Percentiles rank a stretch among this genome's conserved stretches.
These are phyloP conservation scores for Podila horticola DNA, from an alignment of 192 early-diverging fungal species.

Conservation along the genomic window DNA sequence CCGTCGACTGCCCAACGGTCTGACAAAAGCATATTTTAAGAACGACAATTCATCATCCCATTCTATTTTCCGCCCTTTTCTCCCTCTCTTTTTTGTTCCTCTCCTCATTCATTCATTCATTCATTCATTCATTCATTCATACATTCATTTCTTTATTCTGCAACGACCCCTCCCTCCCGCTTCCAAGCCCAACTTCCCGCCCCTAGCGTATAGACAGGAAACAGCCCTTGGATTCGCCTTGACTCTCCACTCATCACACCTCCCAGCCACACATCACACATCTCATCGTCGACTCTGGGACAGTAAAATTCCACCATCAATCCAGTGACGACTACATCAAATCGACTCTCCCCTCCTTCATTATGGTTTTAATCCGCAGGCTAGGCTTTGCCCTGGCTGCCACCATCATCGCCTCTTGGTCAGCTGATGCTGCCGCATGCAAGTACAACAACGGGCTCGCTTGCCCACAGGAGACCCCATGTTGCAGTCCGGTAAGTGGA, in stretches of 20 bases:
- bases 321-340: neutral
- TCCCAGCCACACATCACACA: no score
- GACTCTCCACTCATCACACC: no score
- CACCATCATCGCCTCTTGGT: conserved; percentile 15
- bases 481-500: conserved; percentile 41
- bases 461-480: conserved; percentile 34
- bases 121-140: neutral
- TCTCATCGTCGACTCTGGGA: no score
- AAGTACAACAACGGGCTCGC: conserved; percentile 42
- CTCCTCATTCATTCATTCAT: neutral
- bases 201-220: no score
- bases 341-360: neutral
- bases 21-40: neutral
- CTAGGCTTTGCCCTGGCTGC: conserved; percentile 22
- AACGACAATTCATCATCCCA: neutral
- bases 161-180: neutral
- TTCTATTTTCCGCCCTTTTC: neutral
- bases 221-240: no score
- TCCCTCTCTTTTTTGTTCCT: neutral
- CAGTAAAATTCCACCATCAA: no score
- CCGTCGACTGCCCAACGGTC: no score
- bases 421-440: conserved; percentile 27
- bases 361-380: conserved; percentile 28
- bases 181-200: no score
- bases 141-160: neutral